Conservation (phyloP, 139 green algal species). For the Diplosphaera chodatii region DNA sequence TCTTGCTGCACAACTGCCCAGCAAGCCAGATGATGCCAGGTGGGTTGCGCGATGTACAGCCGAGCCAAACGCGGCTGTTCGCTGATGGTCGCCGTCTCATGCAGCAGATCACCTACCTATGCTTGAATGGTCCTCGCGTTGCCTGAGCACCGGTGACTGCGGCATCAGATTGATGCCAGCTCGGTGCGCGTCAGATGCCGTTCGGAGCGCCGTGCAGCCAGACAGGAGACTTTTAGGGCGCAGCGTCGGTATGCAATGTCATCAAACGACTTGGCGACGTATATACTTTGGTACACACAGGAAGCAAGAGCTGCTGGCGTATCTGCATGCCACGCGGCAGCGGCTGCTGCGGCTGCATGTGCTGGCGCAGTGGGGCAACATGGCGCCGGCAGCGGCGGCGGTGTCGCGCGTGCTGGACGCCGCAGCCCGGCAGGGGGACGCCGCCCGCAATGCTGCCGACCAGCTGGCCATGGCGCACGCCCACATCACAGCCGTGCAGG, state of each 20-base stretch:
- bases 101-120: too few species aligned
- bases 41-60: not conserved
- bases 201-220: too few species aligned
- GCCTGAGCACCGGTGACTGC: too few species aligned
- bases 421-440: not conserved
- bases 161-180: too few species aligned
- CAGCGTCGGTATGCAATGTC: too few species aligned
- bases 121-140: too few species aligned
- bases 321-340: not conserved
- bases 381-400: not conserved
- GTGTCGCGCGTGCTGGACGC: not conserved
- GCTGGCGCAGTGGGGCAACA: slow-evolving; percentile 1
- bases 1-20: not conserved
- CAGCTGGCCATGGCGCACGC: not conserved
- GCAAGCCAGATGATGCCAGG: not conserved
- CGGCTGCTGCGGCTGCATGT: not conserved
- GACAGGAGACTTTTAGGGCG: too few species aligned
- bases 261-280: too few species aligned
- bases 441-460: not conserved
- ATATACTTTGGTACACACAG: too few species aligned
- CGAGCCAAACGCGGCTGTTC: too few species aligned
- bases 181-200: too few species aligned
- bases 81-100: too few species aligned
- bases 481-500: not conserved
- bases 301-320: not conserved